Percentiles rank a stretch among this genome's conserved stretches.
Evolutionary conservation across 768 basidiomycete genomes (phyloP).

Genomic region (Lactifluus echinatus): DNA sequence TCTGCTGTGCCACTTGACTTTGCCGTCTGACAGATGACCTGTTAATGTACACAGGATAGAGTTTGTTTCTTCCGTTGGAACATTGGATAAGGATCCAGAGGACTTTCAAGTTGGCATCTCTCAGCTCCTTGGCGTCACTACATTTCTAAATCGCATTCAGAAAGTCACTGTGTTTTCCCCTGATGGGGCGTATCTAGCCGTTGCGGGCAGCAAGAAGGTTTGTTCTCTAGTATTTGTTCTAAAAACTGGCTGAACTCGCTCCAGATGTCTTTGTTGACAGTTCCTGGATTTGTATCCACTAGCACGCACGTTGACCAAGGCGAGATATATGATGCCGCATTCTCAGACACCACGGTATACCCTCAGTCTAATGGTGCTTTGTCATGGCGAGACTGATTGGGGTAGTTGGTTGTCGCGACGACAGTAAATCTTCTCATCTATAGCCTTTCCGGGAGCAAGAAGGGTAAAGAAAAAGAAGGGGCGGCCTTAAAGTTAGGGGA

Average conservation of each 20-base stretch:
- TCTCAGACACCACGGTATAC: conserved; percentile 56
- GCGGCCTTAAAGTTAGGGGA: conserved; percentile 11
- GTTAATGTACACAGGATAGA: conserved; percentile 37
- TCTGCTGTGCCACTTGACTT: conserved; percentile 7
- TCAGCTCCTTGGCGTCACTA: background rate
- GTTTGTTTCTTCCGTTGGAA: conserved; percentile 44
- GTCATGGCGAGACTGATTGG: background rate
- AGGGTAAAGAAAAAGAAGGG: conserved; percentile 36
- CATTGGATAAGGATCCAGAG: conserved; percentile 54
- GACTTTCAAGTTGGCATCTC: conserved; percentile 67
- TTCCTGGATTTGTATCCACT: conserved; percentile 33
- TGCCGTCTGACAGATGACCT: background rate
- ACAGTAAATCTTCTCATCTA: conserved; percentile 60
- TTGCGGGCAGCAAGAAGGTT: conserved; percentile 69
- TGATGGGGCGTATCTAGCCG: conserved; percentile 51
- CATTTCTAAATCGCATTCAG: conserved; percentile 35
- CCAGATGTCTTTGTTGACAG: conserved; percentile 23
- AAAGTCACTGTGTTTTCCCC: conserved; percentile 84
- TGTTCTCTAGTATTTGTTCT: conserved; percentile 16
- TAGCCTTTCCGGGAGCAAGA: conserved; percentile 35
- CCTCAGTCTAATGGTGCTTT: background rate
- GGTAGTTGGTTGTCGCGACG: conserved; percentile 57
- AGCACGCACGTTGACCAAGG: conserved; percentile 49
- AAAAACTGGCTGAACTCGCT: background rate
- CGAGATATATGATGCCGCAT: conserved; percentile 83